Evolutionary conservation across 768 basidiomycete genomes (phyloP).

Genomic region (Rhizopogon vesiculosus): DNA sequence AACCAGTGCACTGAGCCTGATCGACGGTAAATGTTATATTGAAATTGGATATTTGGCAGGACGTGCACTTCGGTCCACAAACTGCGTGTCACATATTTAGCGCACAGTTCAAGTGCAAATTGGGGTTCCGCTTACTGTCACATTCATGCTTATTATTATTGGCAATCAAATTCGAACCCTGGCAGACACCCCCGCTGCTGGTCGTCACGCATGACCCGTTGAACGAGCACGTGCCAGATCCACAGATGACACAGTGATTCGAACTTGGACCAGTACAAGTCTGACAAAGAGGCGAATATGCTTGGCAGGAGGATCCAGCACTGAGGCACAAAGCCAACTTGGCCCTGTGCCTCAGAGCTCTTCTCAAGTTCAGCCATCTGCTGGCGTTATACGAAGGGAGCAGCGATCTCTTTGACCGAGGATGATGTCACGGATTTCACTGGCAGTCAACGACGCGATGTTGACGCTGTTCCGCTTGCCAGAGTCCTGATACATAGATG

Average conservation of each 20-base stretch:
- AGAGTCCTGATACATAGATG: constrained; percentile 62
- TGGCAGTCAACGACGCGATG: constrained; percentile 93
- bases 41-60: too few relatives aligned
- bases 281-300: constrained; percentile 62
- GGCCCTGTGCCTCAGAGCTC: constrained; percentile 87
- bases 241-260: constrained; percentile 69
- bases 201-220: constrained; percentile 72
- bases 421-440: constrained; percentile 97
- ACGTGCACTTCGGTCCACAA: too few relatives aligned
- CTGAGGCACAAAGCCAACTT: too few relatives aligned
- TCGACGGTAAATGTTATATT: constrained; percentile 58
- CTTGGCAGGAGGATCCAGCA: constrained; percentile 46
- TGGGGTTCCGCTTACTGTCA: too few relatives aligned
- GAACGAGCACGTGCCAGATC: constrained; percentile 52
- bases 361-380: constrained; percentile 99
- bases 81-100: too few relatives aligned
- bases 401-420: constrained; percentile 98
- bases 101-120: too few relatives aligned
- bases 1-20: constrained; percentile 70
- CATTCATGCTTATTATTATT: constrained; percentile 81
- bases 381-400: constrained; percentile 92
- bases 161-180: constrained; percentile 63
- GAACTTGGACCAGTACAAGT: constrained; percentile 69
- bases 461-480: constrained; percentile 99
- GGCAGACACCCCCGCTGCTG: constrained; percentile 67